These are phyloP conservation scores for Sphenostylis stenocarpa DNA, from an alignment of 306 rosid genomes.

Conservation along the genomic window DNA sequence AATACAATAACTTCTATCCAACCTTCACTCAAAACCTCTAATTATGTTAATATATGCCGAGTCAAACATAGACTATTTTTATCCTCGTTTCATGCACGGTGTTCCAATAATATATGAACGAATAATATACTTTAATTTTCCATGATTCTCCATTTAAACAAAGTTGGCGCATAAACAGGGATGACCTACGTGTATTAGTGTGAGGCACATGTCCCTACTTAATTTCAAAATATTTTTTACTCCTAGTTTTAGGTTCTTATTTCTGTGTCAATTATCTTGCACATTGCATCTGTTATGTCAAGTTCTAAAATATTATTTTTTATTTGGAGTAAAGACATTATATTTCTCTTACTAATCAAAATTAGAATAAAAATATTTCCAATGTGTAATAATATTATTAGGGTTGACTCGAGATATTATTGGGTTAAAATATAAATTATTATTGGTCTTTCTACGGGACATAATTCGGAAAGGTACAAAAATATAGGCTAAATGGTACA, in stretches of 20 bases:
- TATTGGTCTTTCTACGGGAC: too few species aligned
- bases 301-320: background rate
- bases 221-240: background rate
- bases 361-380: too few species aligned
- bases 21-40: background rate
- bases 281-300: background rate
- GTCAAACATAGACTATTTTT: background rate
- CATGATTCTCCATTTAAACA: background rate
- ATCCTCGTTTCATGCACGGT: background rate
- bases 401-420: too few species aligned
- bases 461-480: too few species aligned
- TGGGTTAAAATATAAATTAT: too few species aligned
- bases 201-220: background rate
- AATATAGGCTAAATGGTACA: too few species aligned
- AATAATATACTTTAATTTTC: background rate
- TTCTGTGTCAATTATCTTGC: background rate
- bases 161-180: background rate
- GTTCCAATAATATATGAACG: background rate
- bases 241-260: background rate
- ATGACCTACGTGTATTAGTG: background rate
- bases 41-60: background rate
- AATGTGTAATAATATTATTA: too few species aligned
- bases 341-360: background rate
- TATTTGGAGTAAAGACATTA: background rate
- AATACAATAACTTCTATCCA: too few species aligned